phyloP scores from a whole-genome alignment of 306 rosid genomes.

The Fragaria ananassa region DNA sequence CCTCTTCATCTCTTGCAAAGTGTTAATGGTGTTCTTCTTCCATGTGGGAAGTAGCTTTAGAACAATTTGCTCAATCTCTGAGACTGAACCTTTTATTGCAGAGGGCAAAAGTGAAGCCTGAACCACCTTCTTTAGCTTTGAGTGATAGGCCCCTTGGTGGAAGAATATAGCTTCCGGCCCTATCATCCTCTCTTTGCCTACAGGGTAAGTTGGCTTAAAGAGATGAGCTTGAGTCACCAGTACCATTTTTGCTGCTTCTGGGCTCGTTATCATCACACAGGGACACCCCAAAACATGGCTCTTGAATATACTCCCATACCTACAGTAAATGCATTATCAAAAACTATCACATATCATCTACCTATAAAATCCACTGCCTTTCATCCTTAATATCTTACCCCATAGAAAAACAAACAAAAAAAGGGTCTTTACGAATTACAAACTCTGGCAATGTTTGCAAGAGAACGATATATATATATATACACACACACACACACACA shows the following conservation, averaged over 20 bases:
- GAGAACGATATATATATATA: neutral
- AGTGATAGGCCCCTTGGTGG: constrained; percentile 79
- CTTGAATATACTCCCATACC: constrained; percentile 84
- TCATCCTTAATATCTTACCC: neutral
- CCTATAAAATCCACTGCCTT: neutral
- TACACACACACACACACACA: no score
- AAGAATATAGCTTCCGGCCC: constrained; percentile 85
- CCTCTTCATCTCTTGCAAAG: constrained; percentile 84
- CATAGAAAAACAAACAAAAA: neutral
- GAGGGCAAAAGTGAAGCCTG: constrained; percentile 63
- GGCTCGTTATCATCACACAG: constrained; percentile 83
- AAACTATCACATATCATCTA: neutral
- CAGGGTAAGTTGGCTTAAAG: constrained; percentile 81
- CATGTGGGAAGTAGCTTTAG: constrained; percentile 54
- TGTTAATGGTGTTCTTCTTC: constrained; percentile 52
- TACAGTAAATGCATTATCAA: constrained; percentile 10
- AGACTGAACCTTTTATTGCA: constrained; percentile 49
- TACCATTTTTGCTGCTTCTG: constrained; percentile 62
- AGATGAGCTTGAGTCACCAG: constrained; percentile 69
- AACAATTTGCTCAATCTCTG: constrained; percentile 60
- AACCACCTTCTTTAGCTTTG: constrained; percentile 59
- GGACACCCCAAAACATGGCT: constrained; percentile 80
- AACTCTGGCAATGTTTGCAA: neutral
- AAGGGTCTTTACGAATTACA: neutral
- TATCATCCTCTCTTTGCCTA: constrained; percentile 79